Evolutionary conservation across 345 rosid species (phyloP), one percentile per base, ranked within the genome.

Genomic region (Boechera stricta): DNA sequence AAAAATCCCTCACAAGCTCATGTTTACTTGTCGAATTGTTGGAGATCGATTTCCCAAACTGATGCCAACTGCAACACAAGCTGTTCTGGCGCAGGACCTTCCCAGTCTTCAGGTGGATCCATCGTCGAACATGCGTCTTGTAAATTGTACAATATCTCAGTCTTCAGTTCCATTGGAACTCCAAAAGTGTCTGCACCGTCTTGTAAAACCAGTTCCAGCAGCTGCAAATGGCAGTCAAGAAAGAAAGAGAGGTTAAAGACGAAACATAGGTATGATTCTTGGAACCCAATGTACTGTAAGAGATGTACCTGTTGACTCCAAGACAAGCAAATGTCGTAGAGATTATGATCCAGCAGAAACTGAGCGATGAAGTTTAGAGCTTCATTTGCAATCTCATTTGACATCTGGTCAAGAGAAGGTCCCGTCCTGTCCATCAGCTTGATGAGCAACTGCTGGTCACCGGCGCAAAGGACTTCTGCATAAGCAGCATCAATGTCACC

Each of bases 381-480:
- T 73, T 93, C 97, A 39, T 82, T 84, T 42, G 91, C 91, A 55
- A 86, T 87, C 77, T 96, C 98, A 77, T 73, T 88, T 59, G 99
- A 87, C 53, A 96, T 87, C 75, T 93, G 98, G 73, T 96, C 98
- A 28, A 91, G 61, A 35, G 86, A 86, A 63, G 98, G 97, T 36
- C 99, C 99, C 0, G 99, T 82, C 79, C 83, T 88, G 84, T 91
- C 98, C 99, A 93, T 88, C 68, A 96, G 90, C 86, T 96, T 91
- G 81, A 93, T 88, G 72, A 96, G 88, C 84, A 91, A 83, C 67
- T 86, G 85, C 86, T 96, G 97, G 58, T 96, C 98, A 80, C 89
- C 91, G 0, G 87, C 84, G 56, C 93, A 90, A 21, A 85, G 72
- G 61, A 93, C 90, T 81, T 93, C 97, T 24, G 93, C 88, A 67